Percentiles rank a stretch among this genome's conserved stretches.
phyloP scores from a whole-genome alignment of 495 filamentous ascomycete genomes.

The Tuber calosporum region DNA sequence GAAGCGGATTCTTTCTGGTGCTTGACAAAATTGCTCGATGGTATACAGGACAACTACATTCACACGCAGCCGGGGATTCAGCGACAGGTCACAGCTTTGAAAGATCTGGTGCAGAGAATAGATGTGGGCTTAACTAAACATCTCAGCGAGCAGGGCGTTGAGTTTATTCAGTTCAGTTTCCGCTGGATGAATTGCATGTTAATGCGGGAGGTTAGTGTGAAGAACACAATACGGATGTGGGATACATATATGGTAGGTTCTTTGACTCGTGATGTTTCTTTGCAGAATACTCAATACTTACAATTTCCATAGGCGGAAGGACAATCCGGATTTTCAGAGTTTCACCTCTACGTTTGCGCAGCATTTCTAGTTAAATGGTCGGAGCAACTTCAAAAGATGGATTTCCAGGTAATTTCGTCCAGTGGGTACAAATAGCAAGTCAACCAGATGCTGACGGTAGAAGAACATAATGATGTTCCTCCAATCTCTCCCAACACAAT shows the following conservation, averaged over 20 bases:
- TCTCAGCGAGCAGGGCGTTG: conserved; percentile 78
- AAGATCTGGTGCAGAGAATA: conserved; percentile 83
- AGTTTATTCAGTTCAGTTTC: conserved; percentile 99
- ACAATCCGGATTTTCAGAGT: conserved; percentile 85
- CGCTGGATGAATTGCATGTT: conserved; percentile 99
- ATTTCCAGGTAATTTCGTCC: conserved; percentile 57
- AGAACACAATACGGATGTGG: conserved; percentile 97
- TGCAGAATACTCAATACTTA: background rate
- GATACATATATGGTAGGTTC: conserved; percentile 86
- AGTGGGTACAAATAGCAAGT: conserved; percentile 1
- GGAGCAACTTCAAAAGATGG: conserved; percentile 89
- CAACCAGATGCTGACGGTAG: background rate
- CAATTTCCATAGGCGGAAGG: conserved; percentile 68
- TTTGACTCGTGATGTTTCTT: background rate
- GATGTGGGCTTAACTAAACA: conserved; percentile 79
- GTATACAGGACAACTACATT: conserved; percentile 98
- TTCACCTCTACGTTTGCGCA: conserved; percentile 96
- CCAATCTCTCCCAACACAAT: conserved; percentile 85
- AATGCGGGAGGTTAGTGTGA: conserved; percentile 94
- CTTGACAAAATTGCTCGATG: conserved; percentile 88
- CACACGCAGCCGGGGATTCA: conserved; percentile 95
- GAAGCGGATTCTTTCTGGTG: conserved; percentile 99
- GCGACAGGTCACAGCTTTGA: conserved; percentile 77
- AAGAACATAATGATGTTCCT: conserved; percentile 99
- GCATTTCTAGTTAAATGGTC: conserved; percentile 99